These are phyloP conservation scores for Coniochaeta sp. DNA, from an alignment of 2,329 filamentous ascomycete genomes.

Conservation along the genomic window DNA sequence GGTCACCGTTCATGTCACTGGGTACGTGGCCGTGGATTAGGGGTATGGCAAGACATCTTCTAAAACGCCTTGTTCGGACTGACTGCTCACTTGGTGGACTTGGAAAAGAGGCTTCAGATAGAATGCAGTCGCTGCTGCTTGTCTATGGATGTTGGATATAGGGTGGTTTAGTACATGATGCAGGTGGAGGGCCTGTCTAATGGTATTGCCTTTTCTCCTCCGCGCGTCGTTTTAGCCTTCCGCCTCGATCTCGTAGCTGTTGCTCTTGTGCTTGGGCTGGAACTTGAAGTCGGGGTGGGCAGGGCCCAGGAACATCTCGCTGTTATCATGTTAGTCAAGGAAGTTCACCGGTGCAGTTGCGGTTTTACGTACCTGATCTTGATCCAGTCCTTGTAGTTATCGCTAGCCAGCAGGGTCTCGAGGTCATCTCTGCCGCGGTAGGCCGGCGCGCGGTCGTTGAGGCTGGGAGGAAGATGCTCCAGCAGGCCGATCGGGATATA, in stretches of 20 bases:
- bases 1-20: neutral
- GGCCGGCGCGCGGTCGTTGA: constrained; percentile 83
- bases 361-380: constrained; percentile 74
- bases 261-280: constrained; percentile 95
- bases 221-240: constrained; percentile 18
- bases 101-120: neutral
- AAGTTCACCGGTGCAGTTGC: neutral
- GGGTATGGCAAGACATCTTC: neutral
- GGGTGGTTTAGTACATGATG: too few relatives aligned
- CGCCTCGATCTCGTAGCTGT: constrained; percentile 74
- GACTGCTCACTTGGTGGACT: neutral
- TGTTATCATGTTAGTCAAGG: constrained; percentile 27
- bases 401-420: constrained; percentile 86
- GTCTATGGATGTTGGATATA: neutral
- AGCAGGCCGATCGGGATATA: constrained; percentile 88
- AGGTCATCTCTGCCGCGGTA: constrained; percentile 82
- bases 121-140: neutral
- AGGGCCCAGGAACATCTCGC: constrained; percentile 95
- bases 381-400: constrained; percentile 96
- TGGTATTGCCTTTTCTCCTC: neutral
- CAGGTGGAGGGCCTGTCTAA: neutral
- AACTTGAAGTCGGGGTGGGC: constrained; percentile 88
- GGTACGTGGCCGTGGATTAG: neutral
- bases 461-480: constrained; percentile 77
- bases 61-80: neutral